Evolutionary conservation across 257 asterid species (phyloP).

Genomic region (Gardenia jasminoides): DNA sequence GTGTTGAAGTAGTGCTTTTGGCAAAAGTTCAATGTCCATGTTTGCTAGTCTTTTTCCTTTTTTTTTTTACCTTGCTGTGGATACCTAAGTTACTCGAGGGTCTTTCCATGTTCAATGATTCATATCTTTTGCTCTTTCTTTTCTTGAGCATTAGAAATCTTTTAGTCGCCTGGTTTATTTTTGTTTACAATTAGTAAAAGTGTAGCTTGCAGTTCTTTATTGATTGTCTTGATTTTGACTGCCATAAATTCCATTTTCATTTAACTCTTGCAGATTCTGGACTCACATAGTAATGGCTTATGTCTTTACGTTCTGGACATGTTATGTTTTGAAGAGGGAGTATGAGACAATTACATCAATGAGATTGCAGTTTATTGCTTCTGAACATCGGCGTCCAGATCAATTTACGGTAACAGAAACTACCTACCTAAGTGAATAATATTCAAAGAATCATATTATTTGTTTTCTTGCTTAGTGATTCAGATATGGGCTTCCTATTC

Average conservation of each 20-base stretch:
- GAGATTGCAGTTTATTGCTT: conserved; percentile 91
- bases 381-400: conserved; percentile 89
- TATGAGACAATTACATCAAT: conserved; percentile 63
- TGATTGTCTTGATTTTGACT: conserved; percentile 12
- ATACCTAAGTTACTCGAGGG: neutral
- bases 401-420: conserved; percentile 67
- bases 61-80: no score
- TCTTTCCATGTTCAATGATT: neutral
- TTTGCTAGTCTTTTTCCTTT: no score
- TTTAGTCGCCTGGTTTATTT: neutral
- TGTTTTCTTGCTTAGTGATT: neutral
- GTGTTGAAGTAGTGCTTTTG: no score
- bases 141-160: neutral
- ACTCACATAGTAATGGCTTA: conserved; percentile 86
- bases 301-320: conserved; percentile 84
- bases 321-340: conserved; percentile 71
- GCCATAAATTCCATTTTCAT: conserved; percentile 16
- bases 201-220: conserved; percentile 11
- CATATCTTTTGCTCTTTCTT: neutral
- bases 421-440: neutral
- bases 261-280: conserved; percentile 68
- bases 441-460: neutral
- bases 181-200: neutral
- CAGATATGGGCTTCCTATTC: neutral
- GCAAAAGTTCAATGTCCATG: no score